Base-by-base conservation (phyloP, 768 basidiomycete genomes). In the Suillus variegatus region DNA sequence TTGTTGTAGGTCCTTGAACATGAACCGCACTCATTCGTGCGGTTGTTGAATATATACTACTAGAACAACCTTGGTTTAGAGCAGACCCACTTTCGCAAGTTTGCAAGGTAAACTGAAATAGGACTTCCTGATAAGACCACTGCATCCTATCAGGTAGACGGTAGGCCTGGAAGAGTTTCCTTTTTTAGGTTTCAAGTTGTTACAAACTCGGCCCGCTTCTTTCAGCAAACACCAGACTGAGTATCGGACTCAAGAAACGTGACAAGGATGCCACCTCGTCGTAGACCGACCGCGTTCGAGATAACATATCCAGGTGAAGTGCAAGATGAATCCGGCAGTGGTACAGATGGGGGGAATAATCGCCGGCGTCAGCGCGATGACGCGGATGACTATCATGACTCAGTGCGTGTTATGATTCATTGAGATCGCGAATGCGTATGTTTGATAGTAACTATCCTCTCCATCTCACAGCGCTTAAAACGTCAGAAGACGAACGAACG, bases 221-320 rank as follows among this genome's bases (percentile, higher is more conserved):
- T 36, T 56, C 36, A 56, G 20, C 7, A 10, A 58, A 43, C 40
- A 28, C 25, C 25, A 18, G 6, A 7, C 32, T 32, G 32, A 32
- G 6, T 32, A 25, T 18, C 36, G 10, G 41, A 28, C 25, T 43
- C 57, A 25, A n/a, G 54, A 55, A 41, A 41, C 38, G 16, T 2
- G 35, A 58, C 38, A 25, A 58, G 41, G n/a, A 82, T 82, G 81
- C 69, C 77, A 25, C 79, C 74, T 36, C 78, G 77, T 32, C 71
- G 74, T 35, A 84, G 85, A 46, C 85, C 84, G 0, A 82, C 76
- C 6, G 88, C 89, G 3, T 84, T 82, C 51, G 85, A 87, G 14
- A 77, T 88, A 13, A 83, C 84, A 12, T 89, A 85, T 65, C 81
- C 81, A 1, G 80, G 77, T 14, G 67, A 65, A 51, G 56, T 44